phyloP scores from a whole-genome alignment of 192 early-diverging fungal species.

The Podila clonocystis region DNA sequence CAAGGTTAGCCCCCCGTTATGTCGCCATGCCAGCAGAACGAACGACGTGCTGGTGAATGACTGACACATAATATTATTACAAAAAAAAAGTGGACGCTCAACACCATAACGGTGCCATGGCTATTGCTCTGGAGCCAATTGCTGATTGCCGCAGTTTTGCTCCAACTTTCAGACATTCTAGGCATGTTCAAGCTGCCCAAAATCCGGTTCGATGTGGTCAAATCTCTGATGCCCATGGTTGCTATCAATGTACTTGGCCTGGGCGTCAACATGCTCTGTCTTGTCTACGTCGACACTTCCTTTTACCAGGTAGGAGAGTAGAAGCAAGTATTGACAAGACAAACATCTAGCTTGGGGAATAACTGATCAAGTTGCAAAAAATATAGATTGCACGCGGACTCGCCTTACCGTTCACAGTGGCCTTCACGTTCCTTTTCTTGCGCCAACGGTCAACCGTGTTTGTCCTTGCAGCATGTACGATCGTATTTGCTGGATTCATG shows the following conservation, averaged over 20 bases:
- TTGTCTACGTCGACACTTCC: constrained; percentile 65
- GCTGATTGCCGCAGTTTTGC: constrained; percentile 57
- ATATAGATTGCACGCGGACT: constrained; percentile 61
- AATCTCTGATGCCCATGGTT: constrained; percentile 51
- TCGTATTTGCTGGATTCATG: constrained; percentile 62
- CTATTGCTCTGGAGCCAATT: constrained; percentile 65
- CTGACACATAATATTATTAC: too few relatives aligned
- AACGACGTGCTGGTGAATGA: too few relatives aligned
- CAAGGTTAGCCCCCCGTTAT: constrained; percentile 31
- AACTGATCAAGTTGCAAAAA: too few relatives aligned
- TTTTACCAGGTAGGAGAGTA: constrained; percentile 61
- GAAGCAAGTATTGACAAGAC: too few relatives aligned
- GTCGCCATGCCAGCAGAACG: too few relatives aligned
- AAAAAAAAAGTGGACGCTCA: constrained; percentile 57
- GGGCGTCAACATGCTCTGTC: constrained; percentile 64
- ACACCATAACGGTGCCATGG: constrained; percentile 56
- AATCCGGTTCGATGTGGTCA: constrained; percentile 29
- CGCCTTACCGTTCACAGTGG: constrained; percentile 65
- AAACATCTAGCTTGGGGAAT: not conserved
- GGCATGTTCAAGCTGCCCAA: constrained; percentile 53
- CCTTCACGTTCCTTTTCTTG: constrained; percentile 52
- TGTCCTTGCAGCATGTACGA: constrained; percentile 52
- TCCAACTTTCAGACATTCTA: constrained; percentile 27
- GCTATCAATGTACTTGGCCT: constrained; percentile 66
- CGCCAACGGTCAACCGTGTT: constrained; percentile 35